Conservation (phyloP, 2,329 filamentous ascomycete species). For the Beauveria sp. region DNA sequence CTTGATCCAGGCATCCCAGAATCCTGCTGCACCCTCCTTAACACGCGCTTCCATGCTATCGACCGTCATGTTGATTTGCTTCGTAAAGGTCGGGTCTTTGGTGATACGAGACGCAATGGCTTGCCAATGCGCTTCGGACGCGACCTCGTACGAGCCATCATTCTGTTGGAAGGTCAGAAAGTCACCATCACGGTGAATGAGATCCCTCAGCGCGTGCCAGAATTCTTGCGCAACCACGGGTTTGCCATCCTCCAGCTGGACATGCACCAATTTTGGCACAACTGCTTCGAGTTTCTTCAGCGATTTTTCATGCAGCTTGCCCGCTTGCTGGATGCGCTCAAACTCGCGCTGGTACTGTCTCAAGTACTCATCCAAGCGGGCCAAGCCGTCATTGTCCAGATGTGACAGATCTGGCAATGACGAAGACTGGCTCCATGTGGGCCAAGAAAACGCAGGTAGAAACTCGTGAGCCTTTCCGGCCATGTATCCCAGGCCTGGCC, state of each 20-base stretch:
- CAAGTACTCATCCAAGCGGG: conserved; percentile 18
- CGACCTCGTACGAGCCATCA: conserved; percentile 28
- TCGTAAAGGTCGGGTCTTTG: conserved; percentile 23
- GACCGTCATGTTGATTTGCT: conserved; percentile 21
- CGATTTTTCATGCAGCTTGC: conserved; percentile 28
- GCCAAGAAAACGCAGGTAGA: conserved; percentile 8
- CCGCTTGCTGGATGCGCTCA: conserved; percentile 21
- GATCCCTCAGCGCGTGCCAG: conserved; percentile 54
- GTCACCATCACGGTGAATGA: conserved; percentile 41
- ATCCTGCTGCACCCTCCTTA: conserved; percentile 23
- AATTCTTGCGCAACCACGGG: conserved; percentile 52
- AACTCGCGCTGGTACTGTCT: conserved; percentile 24
- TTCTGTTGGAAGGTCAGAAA: conserved; percentile 40
- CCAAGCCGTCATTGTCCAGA: conserved; percentile 14
- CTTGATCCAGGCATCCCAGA: conserved; percentile 46
- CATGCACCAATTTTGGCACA: conserved; percentile 50
- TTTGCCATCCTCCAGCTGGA: conserved; percentile 45
- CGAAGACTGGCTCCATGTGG: background rate
- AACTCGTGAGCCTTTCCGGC: conserved; percentile 14
- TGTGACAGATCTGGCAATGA: conserved; percentile 6
- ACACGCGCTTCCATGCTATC: conserved; percentile 18
- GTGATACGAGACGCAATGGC: conserved; percentile 36
- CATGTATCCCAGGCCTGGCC: conserved; percentile 14
- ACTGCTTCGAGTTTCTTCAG: conserved; percentile 37
- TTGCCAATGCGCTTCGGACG: conserved; percentile 40